A percentile compares a stretch with the other conserved stretches of the same genome.
These are phyloP conservation scores for Xanthoceras sorbifolium DNA, from an alignment of 345 rosid species.

Conservation along the genomic window DNA sequence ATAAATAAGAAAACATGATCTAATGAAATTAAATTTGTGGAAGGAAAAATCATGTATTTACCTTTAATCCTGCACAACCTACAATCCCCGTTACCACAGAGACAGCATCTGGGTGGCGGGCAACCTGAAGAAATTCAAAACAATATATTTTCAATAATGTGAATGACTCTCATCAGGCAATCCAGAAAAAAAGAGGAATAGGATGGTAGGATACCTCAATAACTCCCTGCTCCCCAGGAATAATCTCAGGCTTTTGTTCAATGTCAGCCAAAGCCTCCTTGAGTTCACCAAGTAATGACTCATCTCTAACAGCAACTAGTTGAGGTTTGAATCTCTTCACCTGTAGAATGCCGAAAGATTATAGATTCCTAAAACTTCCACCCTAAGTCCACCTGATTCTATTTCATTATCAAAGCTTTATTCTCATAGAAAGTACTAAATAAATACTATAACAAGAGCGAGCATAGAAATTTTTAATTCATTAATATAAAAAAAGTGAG, in stretches of 20 bases:
- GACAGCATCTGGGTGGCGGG: constrained; percentile 90
- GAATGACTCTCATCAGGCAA: constrained; percentile 13
- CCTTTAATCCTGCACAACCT: constrained; percentile 98
- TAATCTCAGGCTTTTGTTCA: constrained; percentile 83
- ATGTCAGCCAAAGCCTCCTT: constrained; percentile 81
- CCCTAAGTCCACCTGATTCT: not conserved
- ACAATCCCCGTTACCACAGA: constrained; percentile 95
- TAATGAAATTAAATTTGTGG: not conserved
- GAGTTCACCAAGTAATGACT: constrained; percentile 70
- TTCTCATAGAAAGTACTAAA: not conserved
- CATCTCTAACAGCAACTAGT: constrained; percentile 77
- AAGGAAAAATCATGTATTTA: constrained; percentile 21
- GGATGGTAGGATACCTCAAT: constrained; percentile 56
- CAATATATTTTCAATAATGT: constrained; percentile 11
- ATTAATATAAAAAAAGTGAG: not conserved
- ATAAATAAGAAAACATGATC: too few species aligned
- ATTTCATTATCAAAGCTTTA: constrained; percentile 11
- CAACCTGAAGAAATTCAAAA: constrained; percentile 55
- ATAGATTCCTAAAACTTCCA: constrained; percentile 9
- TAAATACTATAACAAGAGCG: not conserved
- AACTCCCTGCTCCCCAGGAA: constrained; percentile 92
- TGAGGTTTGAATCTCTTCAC: constrained; percentile 85
- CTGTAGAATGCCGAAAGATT: constrained; percentile 42
- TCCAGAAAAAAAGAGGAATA: constrained; percentile 13
- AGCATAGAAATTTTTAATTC: not conserved